Evolutionary conservation across 345 rosid genomes (phyloP), one percentile per base, ranked within the genome.

Genomic region (Cardiospermum halicacabum): DNA sequence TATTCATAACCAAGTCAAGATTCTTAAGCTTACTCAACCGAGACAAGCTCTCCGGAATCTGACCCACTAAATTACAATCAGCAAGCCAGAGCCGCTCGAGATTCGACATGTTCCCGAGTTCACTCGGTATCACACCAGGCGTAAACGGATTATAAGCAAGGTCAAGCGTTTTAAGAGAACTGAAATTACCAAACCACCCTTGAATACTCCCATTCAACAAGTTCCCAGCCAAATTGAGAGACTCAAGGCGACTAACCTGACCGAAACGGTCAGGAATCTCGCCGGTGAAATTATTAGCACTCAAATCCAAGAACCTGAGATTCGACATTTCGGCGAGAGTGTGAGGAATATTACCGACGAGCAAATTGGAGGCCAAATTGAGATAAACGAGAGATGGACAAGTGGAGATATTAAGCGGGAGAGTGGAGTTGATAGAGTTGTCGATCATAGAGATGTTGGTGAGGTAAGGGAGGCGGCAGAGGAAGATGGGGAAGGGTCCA

Each of bases 401-500:
- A 3, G 71, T 22, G 62, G 81, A 50, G 55, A 90, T 25, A 27
- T 75, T 88, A 25, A 39, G 39, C 16, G 90, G 71, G 64, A 90
- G 84, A 48, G 96, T 72, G 11, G 87, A 78, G 77, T 85, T 86
- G 77, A 90, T 80, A 77, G 1, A 30, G 78, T 86, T 93, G 81
- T 75, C 60, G 61, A 0, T 2, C 34, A 93, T 84, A 62, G 67
- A 68, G 62, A 93, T 72, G 60, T 36, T 60, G 5, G 78, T 34
- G 7, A 93, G 82, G 53, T 64, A 72, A 54, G 93, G 82, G 31
- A 90, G 92, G 47, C 81, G 81, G 70, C 99, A 94, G 71, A 94
- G 71, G 80, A 79, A 42, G 66, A 79, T 34, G 1, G 97, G 97
- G 77, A 94, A 91, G 54, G 91, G 85, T 2, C 99, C 97, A 43